Evolutionary conservation across 2,329 filamentous ascomycete species (phyloP), one percentile per base, ranked within the genome.

Genomic region (Chaetomiaceae sp.): DNA sequence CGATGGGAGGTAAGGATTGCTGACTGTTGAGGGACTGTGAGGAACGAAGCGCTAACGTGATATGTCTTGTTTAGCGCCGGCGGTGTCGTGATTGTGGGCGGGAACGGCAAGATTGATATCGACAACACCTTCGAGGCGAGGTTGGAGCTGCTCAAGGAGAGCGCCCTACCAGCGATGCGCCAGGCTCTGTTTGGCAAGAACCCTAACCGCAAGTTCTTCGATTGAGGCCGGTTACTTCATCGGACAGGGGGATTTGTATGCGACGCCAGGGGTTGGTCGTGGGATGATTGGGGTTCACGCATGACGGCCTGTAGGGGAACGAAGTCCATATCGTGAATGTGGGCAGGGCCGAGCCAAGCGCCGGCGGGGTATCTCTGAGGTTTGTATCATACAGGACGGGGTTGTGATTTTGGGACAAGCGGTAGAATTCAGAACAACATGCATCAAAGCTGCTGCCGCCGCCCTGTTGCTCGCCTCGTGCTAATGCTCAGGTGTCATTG

Each of bases 111-210:
- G 80, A 97, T 99, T 69, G 91, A 96, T 66, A 92, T 99, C 72
- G 91, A 96, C 82, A 97, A 99, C 78, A 97, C 94, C 51, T 88
- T 97, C 63, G 94, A 97, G 70, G 88, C 95, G 69, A 85, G 94
- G 62, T 78, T 99, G 72, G 82, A 81, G 66, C 79, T 97, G 57
- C 83, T 97, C 61, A 87, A 96, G 74, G 85, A 86, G 53, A 88
- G 88, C 62, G 88, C 89, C 47, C 82, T 96, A 54, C 94, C 94
- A 14, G 84, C 84, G 40, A 85, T 99, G 66, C 83, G 94, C 67
- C 82, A 88, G 71, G 87, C 87, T 15, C 79, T 99, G 55, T 99
- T 99, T 67, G 94, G 94, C 57, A 86, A 89, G 76, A 99, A 99
- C 77, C 80, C 84, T 65, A 96, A 97, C 82, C 86, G 94, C 71